Percentiles rank a stretch among this genome's conserved stretches.
phyloP scores from a whole-genome alignment of 805 yeast species.

The Blastobotrys mokoenaii region DNA sequence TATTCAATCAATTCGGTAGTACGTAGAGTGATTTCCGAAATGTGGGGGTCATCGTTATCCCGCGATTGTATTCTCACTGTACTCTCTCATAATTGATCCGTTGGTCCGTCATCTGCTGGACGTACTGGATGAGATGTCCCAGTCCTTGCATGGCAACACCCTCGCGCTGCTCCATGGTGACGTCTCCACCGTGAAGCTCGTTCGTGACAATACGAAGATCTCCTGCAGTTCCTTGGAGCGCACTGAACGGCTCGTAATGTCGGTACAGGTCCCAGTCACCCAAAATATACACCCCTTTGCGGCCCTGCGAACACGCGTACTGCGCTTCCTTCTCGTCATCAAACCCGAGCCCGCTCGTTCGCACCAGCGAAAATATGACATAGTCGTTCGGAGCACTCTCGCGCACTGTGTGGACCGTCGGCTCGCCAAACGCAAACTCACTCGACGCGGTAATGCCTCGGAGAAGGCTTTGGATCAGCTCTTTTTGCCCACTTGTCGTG shows the following conservation, averaged over 20 bases:
- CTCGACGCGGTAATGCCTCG: neutral
- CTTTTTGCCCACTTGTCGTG: slow-evolving; percentile 33
- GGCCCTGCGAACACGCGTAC: too few relatives aligned
- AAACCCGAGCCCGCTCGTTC: neutral
- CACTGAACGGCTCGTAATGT: too few relatives aligned
- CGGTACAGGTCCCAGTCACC: too few relatives aligned
- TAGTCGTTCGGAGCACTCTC: neutral
- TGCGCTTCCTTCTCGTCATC: neutral
- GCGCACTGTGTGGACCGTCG: too few relatives aligned
- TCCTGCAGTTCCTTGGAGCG: too few relatives aligned
- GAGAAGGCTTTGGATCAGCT: slow-evolving; percentile 34
- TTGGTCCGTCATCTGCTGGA: slow-evolving; percentile 27
- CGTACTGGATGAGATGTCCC: slow-evolving; percentile 27
- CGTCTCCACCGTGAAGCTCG: slow-evolving; percentile 24
- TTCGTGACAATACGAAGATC: slow-evolving; percentile 23
- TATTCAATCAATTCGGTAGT: too few relatives aligned
- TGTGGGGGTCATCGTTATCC: neutral
- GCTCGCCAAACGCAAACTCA: neutral
- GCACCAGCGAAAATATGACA: neutral
- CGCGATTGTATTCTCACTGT: too few relatives aligned
- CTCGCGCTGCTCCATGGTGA: neutral
- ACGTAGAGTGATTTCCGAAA: too few relatives aligned
- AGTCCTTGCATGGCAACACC: slow-evolving; percentile 24
- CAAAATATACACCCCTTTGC: too few relatives aligned
- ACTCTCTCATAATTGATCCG: slow-evolving; percentile 14